Percentiles rank a stretch among this genome's conserved stretches.
phyloP scores from a whole-genome alignment of 2,329 filamentous ascomycete species.

The Sporothrix inflata region DNA sequence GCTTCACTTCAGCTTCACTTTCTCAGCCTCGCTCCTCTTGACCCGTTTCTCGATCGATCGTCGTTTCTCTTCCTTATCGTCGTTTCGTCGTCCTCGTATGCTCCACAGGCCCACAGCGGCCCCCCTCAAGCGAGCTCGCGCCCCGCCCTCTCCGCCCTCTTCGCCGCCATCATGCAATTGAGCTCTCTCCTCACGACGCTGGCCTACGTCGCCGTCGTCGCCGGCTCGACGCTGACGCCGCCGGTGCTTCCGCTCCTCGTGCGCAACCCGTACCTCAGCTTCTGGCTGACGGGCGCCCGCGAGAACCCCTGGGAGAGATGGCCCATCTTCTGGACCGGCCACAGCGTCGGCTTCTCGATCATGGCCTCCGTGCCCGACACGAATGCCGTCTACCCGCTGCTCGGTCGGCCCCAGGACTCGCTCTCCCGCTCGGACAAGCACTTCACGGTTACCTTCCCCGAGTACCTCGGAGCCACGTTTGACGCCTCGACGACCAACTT shows the following conservation, averaged over 20 bases:
- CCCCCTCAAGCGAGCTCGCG: constrained; percentile 7
- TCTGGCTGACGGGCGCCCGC: constrained; percentile 68
- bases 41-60: background rate
- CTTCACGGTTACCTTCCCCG: constrained; percentile 48
- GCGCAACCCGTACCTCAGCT: constrained; percentile 63
- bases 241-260: constrained; percentile 62
- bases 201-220: constrained; percentile 40
- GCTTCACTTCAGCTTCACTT: background rate
- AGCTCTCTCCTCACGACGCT: constrained; percentile 26
- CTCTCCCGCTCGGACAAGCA: constrained; percentile 40
- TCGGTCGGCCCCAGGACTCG: constrained; percentile 58
- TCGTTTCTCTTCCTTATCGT: background rate
- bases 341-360: constrained; percentile 52
- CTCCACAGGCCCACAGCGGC: constrained; percentile 13
- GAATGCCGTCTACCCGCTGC: constrained; percentile 52
- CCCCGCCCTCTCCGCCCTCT: background rate
- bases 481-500: constrained; percentile 41
- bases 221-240: constrained; percentile 58
- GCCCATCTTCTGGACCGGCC: constrained; percentile 64
- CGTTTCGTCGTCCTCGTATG: background rate
- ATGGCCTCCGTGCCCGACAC: constrained; percentile 51
- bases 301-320: constrained; percentile 78
- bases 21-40: background rate
- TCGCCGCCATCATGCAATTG: constrained; percentile 29
- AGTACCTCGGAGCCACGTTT: constrained; percentile 36